A percentile compares a stretch with the other conserved stretches of the same genome.
phyloP scores from a whole-genome alignment of 169 alveolate species.

The Theileria parva region DNA sequence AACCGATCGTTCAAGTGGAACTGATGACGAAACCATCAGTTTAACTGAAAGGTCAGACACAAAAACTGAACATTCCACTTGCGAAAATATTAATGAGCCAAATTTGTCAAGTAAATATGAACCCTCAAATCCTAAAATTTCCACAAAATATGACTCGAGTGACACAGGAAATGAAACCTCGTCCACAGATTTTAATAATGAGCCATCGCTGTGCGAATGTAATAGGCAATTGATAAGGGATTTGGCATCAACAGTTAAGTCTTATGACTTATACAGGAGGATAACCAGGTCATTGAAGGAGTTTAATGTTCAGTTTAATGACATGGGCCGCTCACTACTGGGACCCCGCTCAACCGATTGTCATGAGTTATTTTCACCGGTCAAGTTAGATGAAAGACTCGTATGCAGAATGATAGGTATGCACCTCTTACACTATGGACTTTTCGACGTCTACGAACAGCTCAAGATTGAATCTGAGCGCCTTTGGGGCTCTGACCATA shows the following conservation, averaged over 20 bases:
- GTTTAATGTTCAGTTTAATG: conserved; percentile 17
- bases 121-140: background rate
- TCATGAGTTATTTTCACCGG: conserved; percentile 12
- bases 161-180: conserved; percentile 3
- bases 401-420: conserved; percentile 58
- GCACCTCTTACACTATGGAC: conserved; percentile 55
- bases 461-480: conserved; percentile 28
- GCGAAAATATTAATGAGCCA: background rate
- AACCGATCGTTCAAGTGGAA: background rate
- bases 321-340: conserved; percentile 24
- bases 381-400: conserved; percentile 37
- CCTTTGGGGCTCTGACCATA: conserved; percentile 47
- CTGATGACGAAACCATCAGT: background rate
- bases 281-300: background rate
- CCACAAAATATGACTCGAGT: background rate
- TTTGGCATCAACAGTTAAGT: conserved; percentile 32
- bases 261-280: conserved; percentile 29
- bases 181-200: background rate
- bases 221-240: conserved; percentile 5
- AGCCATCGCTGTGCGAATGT: background rate
- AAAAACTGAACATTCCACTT: background rate
- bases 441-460: conserved; percentile 46
- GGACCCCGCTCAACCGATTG: conserved; percentile 4
- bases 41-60: background rate
- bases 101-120: background rate